phyloP scores from a whole-genome alignment of 176 grass and related monocot species.

The Ensete glaucum region DNA sequence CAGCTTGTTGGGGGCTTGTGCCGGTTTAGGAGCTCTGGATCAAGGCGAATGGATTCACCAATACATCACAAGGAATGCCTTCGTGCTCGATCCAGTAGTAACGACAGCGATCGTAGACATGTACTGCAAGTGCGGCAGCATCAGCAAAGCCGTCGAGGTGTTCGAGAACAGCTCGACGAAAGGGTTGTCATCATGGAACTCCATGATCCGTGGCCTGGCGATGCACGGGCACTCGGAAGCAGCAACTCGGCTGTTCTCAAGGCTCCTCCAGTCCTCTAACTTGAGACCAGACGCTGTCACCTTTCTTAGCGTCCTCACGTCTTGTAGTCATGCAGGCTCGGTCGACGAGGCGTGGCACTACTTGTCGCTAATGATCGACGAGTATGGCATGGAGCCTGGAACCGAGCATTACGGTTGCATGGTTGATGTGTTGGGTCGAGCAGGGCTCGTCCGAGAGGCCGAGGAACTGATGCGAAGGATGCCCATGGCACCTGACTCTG shows the following conservation, averaged over 20 bases:
- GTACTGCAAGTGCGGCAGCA: slow-evolving; percentile 59
- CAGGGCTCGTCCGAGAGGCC: slow-evolving; percentile 43
- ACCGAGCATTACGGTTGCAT: slow-evolving; percentile 70
- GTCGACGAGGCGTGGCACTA: slow-evolving; percentile 37
- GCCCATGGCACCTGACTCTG: slow-evolving; percentile 55
- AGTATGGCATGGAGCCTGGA: slow-evolving; percentile 28
- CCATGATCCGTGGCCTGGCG: slow-evolving; percentile 55
- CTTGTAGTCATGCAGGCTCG: slow-evolving; percentile 47
- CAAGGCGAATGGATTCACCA: slow-evolving; percentile 57
- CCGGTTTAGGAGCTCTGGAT: slow-evolving; percentile 42
- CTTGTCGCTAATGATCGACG: slow-evolving; percentile 36
- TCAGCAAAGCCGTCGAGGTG: slow-evolving; percentile 36
- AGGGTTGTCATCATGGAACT: slow-evolving; percentile 59
- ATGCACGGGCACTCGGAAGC: slow-evolving; percentile 36
- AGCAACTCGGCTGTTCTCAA: slow-evolving; percentile 32
- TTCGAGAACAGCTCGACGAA: slow-evolving; percentile 23
- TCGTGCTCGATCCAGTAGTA: slow-evolving; percentile 39
- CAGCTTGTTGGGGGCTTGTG: slow-evolving; percentile 52
- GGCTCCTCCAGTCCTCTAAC: slow-evolving; percentile 24
- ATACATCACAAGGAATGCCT: slow-evolving; percentile 33
- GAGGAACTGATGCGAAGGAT: slow-evolving; percentile 44
- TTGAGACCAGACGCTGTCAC: slow-evolving; percentile 47
- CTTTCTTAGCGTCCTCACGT: slow-evolving; percentile 48
- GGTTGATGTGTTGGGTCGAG: slow-evolving; percentile 47
- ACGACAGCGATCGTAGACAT: slow-evolving; percentile 55